Base-by-base conservation (phyloP, 2,329 filamentous ascomycete genomes). In the Westerdykella aurantiaca region DNA sequence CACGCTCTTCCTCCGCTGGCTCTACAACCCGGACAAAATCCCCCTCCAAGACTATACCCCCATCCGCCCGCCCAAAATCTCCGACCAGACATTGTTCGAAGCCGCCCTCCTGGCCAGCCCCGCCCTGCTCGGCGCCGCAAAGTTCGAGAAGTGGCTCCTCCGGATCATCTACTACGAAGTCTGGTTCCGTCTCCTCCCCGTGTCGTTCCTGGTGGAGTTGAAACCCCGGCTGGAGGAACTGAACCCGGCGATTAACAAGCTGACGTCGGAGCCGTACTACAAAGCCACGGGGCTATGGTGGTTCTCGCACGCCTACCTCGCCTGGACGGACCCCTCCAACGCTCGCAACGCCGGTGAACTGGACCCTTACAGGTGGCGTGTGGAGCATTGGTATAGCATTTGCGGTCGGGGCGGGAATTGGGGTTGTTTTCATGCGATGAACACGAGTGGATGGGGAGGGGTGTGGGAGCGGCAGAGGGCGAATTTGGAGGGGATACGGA, bases 351-450 rank as follows among this genome's bases (percentile, higher is more conserved):
- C 25, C 9, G 25, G 11, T 29, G 41, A 43, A 21, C 33, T 49
- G 29, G 47, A 49, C 39, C 47, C 47, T 21, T 49, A 39, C 25
- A 25, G 41, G 13, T 49, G 47, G 44, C 38, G 47, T 3, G 35
- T 49, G 3, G 47, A 49, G 41, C 47, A 49, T 38, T 49, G 47
- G 47, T 49, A 44, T 42, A 13, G 11, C 9, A 42, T 44, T n/a
- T 49, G 47, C 33, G 47, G 47, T 23, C 35, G 11, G 5, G 31
- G 22, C 11, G 37, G 6, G 21, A 49, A 49, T 44, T 49, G 47
- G 47, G 47, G 47, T 5, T 49, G 47, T 23, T 46, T 46, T 38
- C 47, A 49, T 47, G 44, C 38, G 12, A 49, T 49, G 47, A 44
- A 37, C 37, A 39, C 37, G 18, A 46, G 41, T 38, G 47, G 47